Conservation (phyloP, 441 rosid genomes). For the Melianthus villosus region DNA sequence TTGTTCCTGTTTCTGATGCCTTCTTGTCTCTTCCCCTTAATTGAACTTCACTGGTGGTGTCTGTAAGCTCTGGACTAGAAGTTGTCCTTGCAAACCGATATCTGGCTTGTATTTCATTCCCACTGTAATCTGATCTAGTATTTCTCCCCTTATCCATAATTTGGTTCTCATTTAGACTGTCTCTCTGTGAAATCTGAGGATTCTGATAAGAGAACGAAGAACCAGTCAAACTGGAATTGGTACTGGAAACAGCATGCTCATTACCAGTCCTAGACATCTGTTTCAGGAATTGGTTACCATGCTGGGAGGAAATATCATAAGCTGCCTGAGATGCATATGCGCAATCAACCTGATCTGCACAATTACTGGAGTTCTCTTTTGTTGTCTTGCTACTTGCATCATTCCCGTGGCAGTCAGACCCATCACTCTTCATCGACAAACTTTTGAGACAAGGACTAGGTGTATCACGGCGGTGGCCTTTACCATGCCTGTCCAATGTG, state of each 20-base stretch:
- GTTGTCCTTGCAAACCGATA: slow-evolving; percentile 8
- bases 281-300: slow-evolving; percentile 2
- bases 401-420: slow-evolving; percentile 3
- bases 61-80: slow-evolving; percentile 9
- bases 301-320: slow-evolving; percentile 1
- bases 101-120: slow-evolving; percentile 2
- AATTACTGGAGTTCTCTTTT: slow-evolving; percentile 1
- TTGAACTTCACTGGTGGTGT: slow-evolving; percentile 5
- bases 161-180: neutral
- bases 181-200: neutral
- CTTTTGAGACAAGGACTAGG: slow-evolving; percentile 2
- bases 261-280: slow-evolving; percentile 7
- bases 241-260: slow-evolving; percentile 2
- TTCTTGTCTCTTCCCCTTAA: neutral
- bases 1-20: slow-evolving; percentile 4
- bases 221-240: neutral
- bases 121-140: slow-evolving; percentile 3
- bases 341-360: neutral
- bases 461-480: slow-evolving; percentile 9
- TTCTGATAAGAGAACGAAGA: slow-evolving; percentile 3
- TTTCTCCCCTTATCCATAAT: neutral
- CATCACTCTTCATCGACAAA: slow-evolving; percentile 2
- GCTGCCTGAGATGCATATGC: slow-evolving; percentile 1
- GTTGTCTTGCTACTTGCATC: neutral
- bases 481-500: slow-evolving; percentile 10